Conservation (phyloP, 1,139 yeast species). For the Nakaseomyces sp. region DNA sequence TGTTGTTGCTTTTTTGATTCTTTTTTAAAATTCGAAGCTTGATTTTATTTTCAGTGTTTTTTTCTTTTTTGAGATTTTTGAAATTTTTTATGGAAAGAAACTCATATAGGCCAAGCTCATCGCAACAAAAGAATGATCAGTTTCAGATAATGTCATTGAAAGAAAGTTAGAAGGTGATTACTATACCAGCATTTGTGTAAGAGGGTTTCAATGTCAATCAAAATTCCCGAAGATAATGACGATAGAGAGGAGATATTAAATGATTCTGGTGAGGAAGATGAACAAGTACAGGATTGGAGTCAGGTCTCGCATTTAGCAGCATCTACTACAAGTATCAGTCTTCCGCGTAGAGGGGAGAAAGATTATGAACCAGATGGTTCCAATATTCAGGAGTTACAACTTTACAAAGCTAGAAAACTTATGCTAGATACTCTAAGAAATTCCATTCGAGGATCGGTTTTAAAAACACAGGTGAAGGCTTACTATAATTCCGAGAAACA, state of each 20-base stretch:
- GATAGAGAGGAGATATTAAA: slow-evolving; percentile 1
- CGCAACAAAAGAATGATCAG: too few relatives aligned
- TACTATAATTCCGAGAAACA: slow-evolving; percentile 39
- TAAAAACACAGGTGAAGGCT: slow-evolving; percentile 40
- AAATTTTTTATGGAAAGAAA: too few relatives aligned
- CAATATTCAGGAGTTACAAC: slow-evolving; percentile 42
- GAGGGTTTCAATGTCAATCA: too few relatives aligned
- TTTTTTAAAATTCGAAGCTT: too few relatives aligned
- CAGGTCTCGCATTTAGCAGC: slow-evolving; percentile 24
- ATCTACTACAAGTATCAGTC: slow-evolving; percentile 23
- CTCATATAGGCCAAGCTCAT: too few relatives aligned
- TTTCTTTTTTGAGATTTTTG: too few relatives aligned
- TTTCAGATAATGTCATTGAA: too few relatives aligned
- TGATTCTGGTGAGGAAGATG: slow-evolving; percentile 31
- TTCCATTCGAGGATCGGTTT: slow-evolving; percentile 48
- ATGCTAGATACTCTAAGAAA: slow-evolving; percentile 64
- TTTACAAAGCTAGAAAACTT: slow-evolving; percentile 51
- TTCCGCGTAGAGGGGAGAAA: slow-evolving; percentile 74
- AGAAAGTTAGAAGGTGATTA: too few relatives aligned
- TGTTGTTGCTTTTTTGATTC: too few relatives aligned
- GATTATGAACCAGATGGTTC: slow-evolving; percentile 85
- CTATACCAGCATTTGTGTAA: too few relatives aligned
- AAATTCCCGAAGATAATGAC: neutral
- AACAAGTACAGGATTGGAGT: slow-evolving; percentile 64
- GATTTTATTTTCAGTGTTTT: too few relatives aligned